A percentile compares a stretch with the other conserved stretches of the same genome.
Evolutionary conservation across 768 basidiomycete species (phyloP).

Genomic region (Mycena latifolia): DNA sequence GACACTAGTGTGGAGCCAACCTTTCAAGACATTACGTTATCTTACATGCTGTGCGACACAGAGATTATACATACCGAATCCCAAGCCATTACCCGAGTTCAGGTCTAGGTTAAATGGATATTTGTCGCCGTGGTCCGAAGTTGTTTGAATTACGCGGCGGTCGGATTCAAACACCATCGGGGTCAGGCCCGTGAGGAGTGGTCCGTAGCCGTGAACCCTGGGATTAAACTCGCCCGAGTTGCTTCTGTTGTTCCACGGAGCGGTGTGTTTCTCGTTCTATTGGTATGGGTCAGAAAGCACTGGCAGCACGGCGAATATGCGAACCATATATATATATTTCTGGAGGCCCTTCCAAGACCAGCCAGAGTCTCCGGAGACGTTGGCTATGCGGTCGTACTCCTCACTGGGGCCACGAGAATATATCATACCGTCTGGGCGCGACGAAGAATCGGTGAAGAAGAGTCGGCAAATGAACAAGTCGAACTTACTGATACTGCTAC

Average conservation of each 20-base stretch:
- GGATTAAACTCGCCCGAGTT: conserved; percentile 40
- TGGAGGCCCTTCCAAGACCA: conserved; percentile 40
- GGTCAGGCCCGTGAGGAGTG: conserved; percentile 37
- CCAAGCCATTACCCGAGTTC: no score
- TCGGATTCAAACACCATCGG: conserved; percentile 35
- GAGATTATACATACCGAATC: conserved; percentile 38
- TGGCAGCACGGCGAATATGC: no score
- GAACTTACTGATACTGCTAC: conserved; percentile 34
- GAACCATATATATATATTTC: conserved; percentile 31
- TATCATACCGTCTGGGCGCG: conserved; percentile 31
- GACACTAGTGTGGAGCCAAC: conserved; percentile 33
- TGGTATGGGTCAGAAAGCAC: background rate
- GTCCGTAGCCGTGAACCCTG: conserved; percentile 35
- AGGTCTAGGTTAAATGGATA: conserved; percentile 46
- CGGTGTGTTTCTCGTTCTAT: conserved; percentile 40
- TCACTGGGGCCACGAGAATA: conserved; percentile 38
- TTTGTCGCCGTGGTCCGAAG: conserved; percentile 29
- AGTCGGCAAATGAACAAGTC: no score
- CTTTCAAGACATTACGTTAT: conserved; percentile 2
- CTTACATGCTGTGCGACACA: background rate
- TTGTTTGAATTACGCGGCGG: conserved; percentile 36
- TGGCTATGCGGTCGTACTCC: conserved; percentile 37
- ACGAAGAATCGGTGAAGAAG: background rate
- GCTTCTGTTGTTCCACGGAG: conserved; percentile 40
- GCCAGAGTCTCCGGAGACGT: conserved; percentile 34